These are phyloP conservation scores for Tranzscheliella williamsii DNA, from an alignment of 1,284 basidiomycete species.

Conservation along the genomic window DNA sequence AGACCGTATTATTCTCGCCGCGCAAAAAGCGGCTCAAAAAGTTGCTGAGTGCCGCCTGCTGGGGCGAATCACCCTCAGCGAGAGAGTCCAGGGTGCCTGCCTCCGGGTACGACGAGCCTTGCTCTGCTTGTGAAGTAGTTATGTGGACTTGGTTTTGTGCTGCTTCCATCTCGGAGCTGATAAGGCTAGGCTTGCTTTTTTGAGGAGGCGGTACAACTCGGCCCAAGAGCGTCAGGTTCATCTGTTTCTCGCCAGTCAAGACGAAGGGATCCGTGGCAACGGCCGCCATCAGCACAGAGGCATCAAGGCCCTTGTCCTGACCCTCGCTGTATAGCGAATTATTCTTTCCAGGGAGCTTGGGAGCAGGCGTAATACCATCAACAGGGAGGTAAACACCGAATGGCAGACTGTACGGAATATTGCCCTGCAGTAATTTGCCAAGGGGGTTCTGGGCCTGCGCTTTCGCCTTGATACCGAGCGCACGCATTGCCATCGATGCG, in stretches of 20 bases:
- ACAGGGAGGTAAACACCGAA: constrained; percentile 51
- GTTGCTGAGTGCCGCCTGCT: constrained; percentile 45
- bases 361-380: constrained; percentile 7
- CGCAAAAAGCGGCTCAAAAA: constrained; percentile 53
- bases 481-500: constrained; percentile 22
- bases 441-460: constrained; percentile 50
- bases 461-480: constrained; percentile 48
- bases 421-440: constrained; percentile 44
- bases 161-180: neutral
- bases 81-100: neutral
- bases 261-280: constrained; percentile 49
- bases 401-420: constrained; percentile 49
- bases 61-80: constrained; percentile 24
- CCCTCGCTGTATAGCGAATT: neutral
- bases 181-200: constrained; percentile 1
- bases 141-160: neutral
- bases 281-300: constrained; percentile 46
- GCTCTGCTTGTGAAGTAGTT: neutral
- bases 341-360: constrained; percentile 18
- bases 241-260: constrained; percentile 42
- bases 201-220: constrained; percentile 48
- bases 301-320: constrained; percentile 2
- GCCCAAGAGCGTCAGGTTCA: constrained; percentile 38
- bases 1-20: constrained; percentile 50
- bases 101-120: neutral